Conservation (phyloP, 805 yeast genomes). For the Teunomyces aglyptinius region DNA sequence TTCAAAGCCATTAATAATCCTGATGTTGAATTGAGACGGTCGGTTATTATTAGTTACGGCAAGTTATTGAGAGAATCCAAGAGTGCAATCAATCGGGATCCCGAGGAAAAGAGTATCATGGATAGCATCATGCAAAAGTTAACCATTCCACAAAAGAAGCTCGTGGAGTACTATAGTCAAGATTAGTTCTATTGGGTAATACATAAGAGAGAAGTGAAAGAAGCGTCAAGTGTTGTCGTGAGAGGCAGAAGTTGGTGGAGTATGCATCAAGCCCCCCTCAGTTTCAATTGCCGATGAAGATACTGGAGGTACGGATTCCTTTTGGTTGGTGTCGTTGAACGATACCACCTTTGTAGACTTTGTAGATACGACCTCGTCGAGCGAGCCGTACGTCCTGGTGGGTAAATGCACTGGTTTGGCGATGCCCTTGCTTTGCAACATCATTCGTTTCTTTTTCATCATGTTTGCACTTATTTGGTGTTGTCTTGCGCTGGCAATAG, state of each 20-base stretch:
- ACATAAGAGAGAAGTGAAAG: constrained; percentile 2
- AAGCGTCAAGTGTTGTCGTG: constrained; percentile 5
- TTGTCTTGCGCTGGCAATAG: constrained; percentile 25
- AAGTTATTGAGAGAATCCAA: constrained; percentile 23
- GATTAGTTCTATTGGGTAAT: constrained; percentile 4
- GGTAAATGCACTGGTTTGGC: constrained; percentile 4
- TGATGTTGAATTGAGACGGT: constrained; percentile 37
- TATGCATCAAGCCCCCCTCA: constrained; percentile 9
- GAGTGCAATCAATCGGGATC: constrained; percentile 15
- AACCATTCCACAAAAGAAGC: constrained; percentile 41
- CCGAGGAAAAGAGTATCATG: constrained; percentile 13
- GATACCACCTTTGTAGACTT: constrained; percentile 1
- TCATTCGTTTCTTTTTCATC: constrained; percentile 32
- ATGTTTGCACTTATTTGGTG: constrained; percentile 31
- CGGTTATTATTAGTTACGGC: constrained; percentile 39
- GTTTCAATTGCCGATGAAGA: constrained; percentile 5
- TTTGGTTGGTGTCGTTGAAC: constrained; percentile 3
- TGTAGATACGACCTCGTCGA: constrained; percentile 1
- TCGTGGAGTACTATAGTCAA: constrained; percentile 46
- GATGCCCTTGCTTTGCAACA: constrained; percentile 13
- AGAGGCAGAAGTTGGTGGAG: constrained; percentile 13
- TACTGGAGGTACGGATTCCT: constrained; percentile 5
- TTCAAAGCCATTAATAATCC: constrained; percentile 25
- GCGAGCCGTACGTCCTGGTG: constrained; percentile 1
- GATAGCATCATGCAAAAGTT: constrained; percentile 36